Percentiles rank a stretch among this genome's conserved stretches.
Conservation (phyloP, 257 asterid species). For the Pogostemon cablin region DNA sequence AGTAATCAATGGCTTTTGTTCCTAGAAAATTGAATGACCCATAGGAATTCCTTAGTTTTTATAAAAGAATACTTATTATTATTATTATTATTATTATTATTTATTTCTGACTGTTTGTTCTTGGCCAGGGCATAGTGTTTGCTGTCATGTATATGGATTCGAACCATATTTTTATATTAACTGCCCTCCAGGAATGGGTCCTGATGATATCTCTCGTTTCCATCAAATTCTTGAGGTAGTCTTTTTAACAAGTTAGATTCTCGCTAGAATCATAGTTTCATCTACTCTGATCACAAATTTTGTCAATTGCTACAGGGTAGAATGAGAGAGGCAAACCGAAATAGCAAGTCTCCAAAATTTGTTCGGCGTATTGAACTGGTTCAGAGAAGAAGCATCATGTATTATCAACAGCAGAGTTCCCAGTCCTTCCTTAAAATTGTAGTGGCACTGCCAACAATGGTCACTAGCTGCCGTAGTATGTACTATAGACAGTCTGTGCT, state of each 20-base stretch:
- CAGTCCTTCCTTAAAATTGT: constrained; percentile 93
- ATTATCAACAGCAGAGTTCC: constrained; percentile 77
- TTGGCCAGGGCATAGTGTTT: constrained; percentile 86
- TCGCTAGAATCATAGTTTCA: constrained; percentile 15
- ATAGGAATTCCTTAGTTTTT: not conserved
- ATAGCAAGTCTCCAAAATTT: constrained; percentile 64
- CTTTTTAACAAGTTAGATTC: not conserved
- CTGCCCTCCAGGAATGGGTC: constrained; percentile 97
- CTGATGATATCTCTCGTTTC: constrained; percentile 90
- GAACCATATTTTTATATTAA: constrained; percentile 91
- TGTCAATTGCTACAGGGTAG: constrained; percentile 58
- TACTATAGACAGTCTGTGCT: constrained; percentile 9
- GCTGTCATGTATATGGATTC: constrained; percentile 93
- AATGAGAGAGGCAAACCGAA: constrained; percentile 83
- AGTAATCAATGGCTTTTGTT: not conserved
- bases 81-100: not conserved
- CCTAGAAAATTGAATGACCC: constrained; percentile 11
- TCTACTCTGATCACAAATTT: constrained; percentile 25
- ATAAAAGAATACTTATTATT: constrained; percentile 4
- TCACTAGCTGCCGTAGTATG: constrained; percentile 93
- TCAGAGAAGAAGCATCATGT: constrained; percentile 88
- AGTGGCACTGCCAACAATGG: constrained; percentile 97
- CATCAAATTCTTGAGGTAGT: constrained; percentile 91
- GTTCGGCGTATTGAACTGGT: constrained; percentile 82
- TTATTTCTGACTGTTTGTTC: constrained; percentile 32